Conservation (phyloP, 257 asterid genomes). For the Solanum sparsipilum region DNA sequence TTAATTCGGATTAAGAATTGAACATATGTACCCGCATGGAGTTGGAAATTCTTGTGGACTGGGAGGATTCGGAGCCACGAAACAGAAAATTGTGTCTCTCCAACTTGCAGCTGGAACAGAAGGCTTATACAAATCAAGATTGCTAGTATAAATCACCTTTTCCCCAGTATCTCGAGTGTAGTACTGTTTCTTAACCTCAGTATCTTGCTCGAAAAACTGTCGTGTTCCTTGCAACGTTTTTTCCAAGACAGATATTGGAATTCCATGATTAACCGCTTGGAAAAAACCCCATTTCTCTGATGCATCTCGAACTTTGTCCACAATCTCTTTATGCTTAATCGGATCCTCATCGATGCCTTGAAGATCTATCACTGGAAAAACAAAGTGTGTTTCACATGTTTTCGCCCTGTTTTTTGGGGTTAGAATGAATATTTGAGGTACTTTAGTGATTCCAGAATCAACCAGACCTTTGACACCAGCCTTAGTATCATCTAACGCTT, state of each 20-base stretch:
- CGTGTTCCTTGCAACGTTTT: constrained; percentile 38
- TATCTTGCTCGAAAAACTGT: constrained; percentile 50
- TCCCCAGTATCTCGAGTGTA: background rate
- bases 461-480: constrained; percentile 17
- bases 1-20: too few relatives aligned
- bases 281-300: constrained; percentile 55
- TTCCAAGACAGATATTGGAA: constrained; percentile 25
- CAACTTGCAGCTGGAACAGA: too few relatives aligned
- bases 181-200: constrained; percentile 28
- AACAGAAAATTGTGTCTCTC: too few relatives aligned
- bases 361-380: constrained; percentile 20
- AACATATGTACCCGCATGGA: too few relatives aligned
- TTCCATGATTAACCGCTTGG: constrained; percentile 51
- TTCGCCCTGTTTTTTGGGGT: too few relatives aligned
- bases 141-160: too few relatives aligned
- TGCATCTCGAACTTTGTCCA: constrained; percentile 26
- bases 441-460: constrained; percentile 12
- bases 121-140: too few relatives aligned
- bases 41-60: too few relatives aligned
- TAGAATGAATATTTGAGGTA: too few relatives aligned
- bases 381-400: too few relatives aligned
- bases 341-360: constrained; percentile 5
- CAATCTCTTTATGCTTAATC: background rate
- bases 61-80: too few relatives aligned
- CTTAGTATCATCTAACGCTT: constrained; percentile 8